Evolutionary conservation across 306 rosid species (phyloP).

Genomic region (Citrullus colocynthis): DNA sequence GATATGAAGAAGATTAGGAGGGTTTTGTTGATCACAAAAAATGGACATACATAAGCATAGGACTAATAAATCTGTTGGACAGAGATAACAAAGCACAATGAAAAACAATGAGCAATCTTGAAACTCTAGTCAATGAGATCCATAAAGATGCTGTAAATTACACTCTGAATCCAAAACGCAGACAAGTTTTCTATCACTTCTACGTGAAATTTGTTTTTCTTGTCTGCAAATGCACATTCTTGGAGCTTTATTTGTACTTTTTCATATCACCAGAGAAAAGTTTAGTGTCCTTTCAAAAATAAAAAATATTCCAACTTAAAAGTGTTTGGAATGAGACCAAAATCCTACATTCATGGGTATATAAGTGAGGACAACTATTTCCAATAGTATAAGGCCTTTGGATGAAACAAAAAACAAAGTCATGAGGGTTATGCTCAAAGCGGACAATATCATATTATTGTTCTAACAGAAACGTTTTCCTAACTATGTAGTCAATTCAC

Average conservation of each 20-base stretch:
- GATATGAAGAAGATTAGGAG: neutral
- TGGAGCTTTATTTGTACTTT: neutral
- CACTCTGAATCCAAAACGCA: neutral
- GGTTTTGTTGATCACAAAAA: neutral
- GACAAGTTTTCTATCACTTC: neutral
- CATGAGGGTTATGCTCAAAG: too few relatives aligned
- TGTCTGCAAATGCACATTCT: neutral
- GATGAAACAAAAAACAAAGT: too few relatives aligned
- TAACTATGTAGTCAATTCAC: neutral
- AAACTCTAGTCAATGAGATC: neutral
- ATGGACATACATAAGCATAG: neutral
- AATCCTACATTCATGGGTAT: too few relatives aligned
- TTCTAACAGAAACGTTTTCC: neutral
- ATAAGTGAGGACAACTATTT: too few relatives aligned
- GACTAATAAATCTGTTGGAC: neutral
- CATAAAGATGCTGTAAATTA: neutral
- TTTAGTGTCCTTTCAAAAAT: neutral
- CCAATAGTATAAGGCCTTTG: too few relatives aligned
- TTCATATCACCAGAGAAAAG: neutral
- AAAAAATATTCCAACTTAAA: neutral
- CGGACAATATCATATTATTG: too few relatives aligned
- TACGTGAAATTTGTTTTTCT: neutral
- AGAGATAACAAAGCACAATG: neutral
- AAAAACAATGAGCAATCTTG: neutral
- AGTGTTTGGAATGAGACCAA: too few relatives aligned